Percentiles rank a stretch among this genome's conserved stretches.
These are phyloP conservation scores for Sideroxylon spinosum DNA, from an alignment of 179 eudicot species.

Conservation along the genomic window DNA sequence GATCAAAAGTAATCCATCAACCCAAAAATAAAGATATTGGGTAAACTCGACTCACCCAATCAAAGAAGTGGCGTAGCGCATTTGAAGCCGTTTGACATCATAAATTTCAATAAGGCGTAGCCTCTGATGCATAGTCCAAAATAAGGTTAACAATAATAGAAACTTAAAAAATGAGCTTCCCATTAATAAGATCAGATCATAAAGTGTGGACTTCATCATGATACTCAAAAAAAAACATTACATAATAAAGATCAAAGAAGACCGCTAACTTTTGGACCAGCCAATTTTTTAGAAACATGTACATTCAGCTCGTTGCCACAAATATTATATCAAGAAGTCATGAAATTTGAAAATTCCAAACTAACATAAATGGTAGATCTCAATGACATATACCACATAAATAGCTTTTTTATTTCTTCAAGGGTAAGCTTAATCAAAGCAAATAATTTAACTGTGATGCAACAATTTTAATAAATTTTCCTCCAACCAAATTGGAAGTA, in stretches of 20 bases:
- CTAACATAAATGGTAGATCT: neutral
- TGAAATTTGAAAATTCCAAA: neutral
- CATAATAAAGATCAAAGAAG: too few species aligned
- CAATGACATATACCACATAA: neutral
- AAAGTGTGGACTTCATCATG: neutral
- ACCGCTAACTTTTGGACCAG: too few species aligned
- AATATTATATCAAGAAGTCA: neutral
- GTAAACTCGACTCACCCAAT: conserved; percentile 59
- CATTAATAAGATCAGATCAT: neutral
- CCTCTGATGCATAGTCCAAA: conserved; percentile 47
- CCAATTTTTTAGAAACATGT: neutral
- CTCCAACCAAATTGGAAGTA: neutral
- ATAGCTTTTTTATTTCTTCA: too few species aligned
- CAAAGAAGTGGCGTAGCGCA: conserved; percentile 81
- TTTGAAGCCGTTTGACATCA: conserved; percentile 90
- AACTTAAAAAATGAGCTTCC: neutral
- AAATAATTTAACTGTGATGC: neutral
- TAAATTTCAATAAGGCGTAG: conserved; percentile 87
- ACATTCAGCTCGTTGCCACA: neutral
- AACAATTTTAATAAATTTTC: neutral
- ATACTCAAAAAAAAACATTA: neutral
- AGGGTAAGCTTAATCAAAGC: neutral
- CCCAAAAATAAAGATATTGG: neutral
- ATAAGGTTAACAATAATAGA: conserved; percentile 11
- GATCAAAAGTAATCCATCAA: neutral